Evolutionary conservation across 805 yeast species (phyloP), one percentile per base, ranked within the genome.

Genomic region (Ogataea glucozyma): DNA sequence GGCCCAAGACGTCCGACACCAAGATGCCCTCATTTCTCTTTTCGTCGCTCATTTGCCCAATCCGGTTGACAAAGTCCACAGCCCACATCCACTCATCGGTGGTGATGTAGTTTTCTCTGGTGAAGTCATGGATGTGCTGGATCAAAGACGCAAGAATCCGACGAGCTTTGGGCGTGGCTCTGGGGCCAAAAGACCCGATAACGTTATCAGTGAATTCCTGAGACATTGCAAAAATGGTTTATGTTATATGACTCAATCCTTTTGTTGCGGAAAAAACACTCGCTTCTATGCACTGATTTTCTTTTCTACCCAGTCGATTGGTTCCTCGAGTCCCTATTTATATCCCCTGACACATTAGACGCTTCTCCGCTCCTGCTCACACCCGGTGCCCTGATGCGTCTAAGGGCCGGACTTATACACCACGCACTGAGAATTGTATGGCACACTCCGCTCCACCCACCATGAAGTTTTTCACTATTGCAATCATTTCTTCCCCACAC

Each of bases 21-120:
- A 65, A 50, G 26, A 65, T 65, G 31, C 60, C 63, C 47, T 65
- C 70, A 40, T 63, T 58, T 40, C 70, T 53, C 22, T 43, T 55
- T 3, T 48, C 60, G 40, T 61, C 49, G 29, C 64, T 60, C 51
- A 60, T 64, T 38, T 65, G 62, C 17, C 70, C 70, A 31, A 64
- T 58, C 30, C 56, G 39, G 41, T 60, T 65, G 30, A 65, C 38
- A 46, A 65, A 60, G 21, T 54, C 54, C 30, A 65, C 60, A 8
- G 61, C 69, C 41, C 48, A 49, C 49, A 60, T 42, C 69, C 69
- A 65, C 47, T 65, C 70, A 2, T 65, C 70, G 8, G 62, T 56
- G 13, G 69, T 61, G 47, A 65, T 54, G 35, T 52, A 40, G 32
- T 61, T 62, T 38, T 65, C 70, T 32, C 69, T 53, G 7, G 68